Evolutionary conservation across 2,329 filamentous ascomycete species (phyloP).

Genomic region (Exophiala viscosa): DNA sequence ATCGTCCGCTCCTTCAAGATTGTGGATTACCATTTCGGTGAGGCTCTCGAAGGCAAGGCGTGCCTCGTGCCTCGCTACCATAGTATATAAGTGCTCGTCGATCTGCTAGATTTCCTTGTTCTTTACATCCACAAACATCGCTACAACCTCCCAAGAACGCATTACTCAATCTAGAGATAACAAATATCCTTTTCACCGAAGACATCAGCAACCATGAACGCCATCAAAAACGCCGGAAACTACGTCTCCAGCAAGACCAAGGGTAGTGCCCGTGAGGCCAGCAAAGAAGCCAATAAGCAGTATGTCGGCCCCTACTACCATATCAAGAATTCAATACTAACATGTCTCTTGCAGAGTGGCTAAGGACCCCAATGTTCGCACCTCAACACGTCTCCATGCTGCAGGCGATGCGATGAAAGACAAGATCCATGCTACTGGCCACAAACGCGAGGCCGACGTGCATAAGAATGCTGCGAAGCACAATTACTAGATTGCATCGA

Average conservation of each 20-base stretch:
- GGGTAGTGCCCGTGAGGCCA: slow-evolving; percentile 16
- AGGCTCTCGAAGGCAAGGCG: not conserved
- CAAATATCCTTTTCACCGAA: not conserved
- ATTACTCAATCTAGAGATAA: not conserved
- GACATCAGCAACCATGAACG: not conserved
- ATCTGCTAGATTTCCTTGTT: not conserved
- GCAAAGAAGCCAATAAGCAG: slow-evolving; percentile 25
- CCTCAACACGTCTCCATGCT: slow-evolving; percentile 18
- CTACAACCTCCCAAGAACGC: too few species aligned
- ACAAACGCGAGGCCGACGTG: slow-evolving; percentile 21
- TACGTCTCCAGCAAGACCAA: slow-evolving; percentile 23
- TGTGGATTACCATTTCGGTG: not conserved
- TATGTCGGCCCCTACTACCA: slow-evolving; percentile 2
- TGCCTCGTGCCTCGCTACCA: not conserved
- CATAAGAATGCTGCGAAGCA: slow-evolving; percentile 24
- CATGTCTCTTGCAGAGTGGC: slow-evolving; percentile 13
- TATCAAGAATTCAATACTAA: not conserved
- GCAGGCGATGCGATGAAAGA: slow-evolving; percentile 24
- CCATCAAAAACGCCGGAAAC: slow-evolving; percentile 12
- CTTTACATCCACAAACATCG: not conserved
- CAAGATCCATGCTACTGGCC: slow-evolving; percentile 18
- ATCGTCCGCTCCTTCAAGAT: slow-evolving; percentile 1
- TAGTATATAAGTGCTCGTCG: not conserved
- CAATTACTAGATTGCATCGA: slow-evolving; percentile 14
- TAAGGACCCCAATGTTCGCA: slow-evolving; percentile 23